Base-by-base conservation (phyloP, 2,329 filamentous ascomycete genomes). In the Alternaria consortialis region DNA sequence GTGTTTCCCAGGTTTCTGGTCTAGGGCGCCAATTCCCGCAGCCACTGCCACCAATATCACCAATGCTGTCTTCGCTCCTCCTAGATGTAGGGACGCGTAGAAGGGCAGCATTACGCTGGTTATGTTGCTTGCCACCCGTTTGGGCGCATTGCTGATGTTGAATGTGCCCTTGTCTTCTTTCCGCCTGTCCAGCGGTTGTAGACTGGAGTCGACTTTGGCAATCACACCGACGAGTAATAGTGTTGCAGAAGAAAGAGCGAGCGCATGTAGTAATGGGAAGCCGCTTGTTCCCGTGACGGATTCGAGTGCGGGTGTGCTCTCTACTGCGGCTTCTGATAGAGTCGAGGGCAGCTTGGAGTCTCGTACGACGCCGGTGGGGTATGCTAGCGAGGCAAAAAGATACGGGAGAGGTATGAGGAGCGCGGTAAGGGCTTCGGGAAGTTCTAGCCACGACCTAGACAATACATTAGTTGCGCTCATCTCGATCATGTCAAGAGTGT, bases 81-180 rank as follows among this genome's bases (percentile, higher is more conserved):
- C 86, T 12, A 88, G 72, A 58, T 86, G 82, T 63, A 86, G 79
- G 0, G 84, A 74, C 8, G 86, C 84, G 69, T 86, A 88, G 67
- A 87, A 84, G 1, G 87, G 87, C 31, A 88, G 68, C 3, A 80
- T 74, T 23, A 85, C 70, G 17, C 82, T 78, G 31, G 79, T 58
- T n/a, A 79, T 68, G 51, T 78, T 80, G 17, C 73, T 66, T 15
- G 77, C 51, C 17, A 77, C 72, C 44, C 69, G 69, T 37, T 51
- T 63, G 12, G 67, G 62, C n/a, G 52, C 66, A 29, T 52, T 59
- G 47, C 36, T 51, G 5, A 53, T 25, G 29, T 67, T 54, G 12
- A 60, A 59, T 15, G 65, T 51, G 32, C 56, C 52, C 29, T 57
- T 63, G 6, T 72, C 70, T 20, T 71, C 56, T 67, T 79, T 80